Evolutionary conservation across 192 early-diverging fungal genomes (phyloP).

Genomic region (Coemansia sp.): DNA sequence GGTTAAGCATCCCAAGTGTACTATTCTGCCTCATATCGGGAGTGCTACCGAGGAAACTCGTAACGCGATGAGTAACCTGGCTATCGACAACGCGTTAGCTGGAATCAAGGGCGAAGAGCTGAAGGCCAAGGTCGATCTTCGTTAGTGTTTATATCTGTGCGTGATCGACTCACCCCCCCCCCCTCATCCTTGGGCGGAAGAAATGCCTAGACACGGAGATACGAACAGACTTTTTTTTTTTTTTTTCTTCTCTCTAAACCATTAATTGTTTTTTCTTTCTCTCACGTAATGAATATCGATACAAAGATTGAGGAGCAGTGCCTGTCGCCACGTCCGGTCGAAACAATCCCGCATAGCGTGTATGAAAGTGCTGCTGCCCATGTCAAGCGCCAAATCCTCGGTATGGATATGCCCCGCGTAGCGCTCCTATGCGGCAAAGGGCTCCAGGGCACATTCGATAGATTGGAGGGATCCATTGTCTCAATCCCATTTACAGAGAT

Average conservation of each 20-base stretch:
- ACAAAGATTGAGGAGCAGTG: neutral
- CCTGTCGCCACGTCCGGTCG: constrained; percentile 34
- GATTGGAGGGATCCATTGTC: constrained; percentile 58
- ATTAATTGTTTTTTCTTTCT: neutral
- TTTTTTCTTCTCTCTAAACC: neutral
- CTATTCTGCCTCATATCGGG: constrained; percentile 84
- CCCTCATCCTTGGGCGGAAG: neutral
- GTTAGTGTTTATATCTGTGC: neutral
- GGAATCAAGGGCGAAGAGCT: constrained; percentile 59
- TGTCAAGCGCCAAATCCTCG: constrained; percentile 45
- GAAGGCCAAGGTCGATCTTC: constrained; percentile 20
- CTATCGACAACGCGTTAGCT: constrained; percentile 70
- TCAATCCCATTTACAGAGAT: constrained; percentile 78
- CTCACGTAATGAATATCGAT: neutral
- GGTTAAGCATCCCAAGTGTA: constrained; percentile 59
- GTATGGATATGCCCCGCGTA: constrained; percentile 56
- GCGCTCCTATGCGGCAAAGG: constrained; percentile 86
- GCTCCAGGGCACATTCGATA: constrained; percentile 75
- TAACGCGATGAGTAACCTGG: constrained; percentile 75
- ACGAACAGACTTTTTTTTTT: neutral
- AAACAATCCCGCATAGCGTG: constrained; percentile 49
- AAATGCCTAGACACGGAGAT: neutral
- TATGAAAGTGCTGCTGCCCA: constrained; percentile 55
- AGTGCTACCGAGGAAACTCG: constrained; percentile 82
- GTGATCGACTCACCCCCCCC: neutral